These are phyloP conservation scores for Pichia sp. DNA, from an alignment of 1,139 yeast genomes.

Conservation along the genomic window DNA sequence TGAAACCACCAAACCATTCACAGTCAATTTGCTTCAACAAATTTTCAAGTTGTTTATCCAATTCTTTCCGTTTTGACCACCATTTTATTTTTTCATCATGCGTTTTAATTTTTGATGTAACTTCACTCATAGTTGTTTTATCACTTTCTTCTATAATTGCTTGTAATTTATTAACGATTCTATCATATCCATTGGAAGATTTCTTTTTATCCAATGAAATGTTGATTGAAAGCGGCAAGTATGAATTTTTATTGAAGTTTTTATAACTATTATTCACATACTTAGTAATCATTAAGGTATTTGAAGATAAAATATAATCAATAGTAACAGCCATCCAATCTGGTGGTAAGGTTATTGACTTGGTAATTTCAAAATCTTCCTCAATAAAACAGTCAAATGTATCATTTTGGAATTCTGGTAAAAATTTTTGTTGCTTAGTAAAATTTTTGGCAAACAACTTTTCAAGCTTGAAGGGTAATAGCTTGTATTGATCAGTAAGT, in stretches of 20 bases:
- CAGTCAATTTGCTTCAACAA: constrained; percentile 57
- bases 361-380: neutral
- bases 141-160: constrained; percentile 57
- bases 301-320: constrained; percentile 54
- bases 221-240: constrained; percentile 36
- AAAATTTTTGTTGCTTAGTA: neutral
- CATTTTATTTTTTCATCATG: constrained; percentile 61
- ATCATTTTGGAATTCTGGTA: constrained; percentile 4
- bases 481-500: constrained; percentile 9
- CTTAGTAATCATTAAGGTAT: constrained; percentile 43
- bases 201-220: constrained; percentile 51
- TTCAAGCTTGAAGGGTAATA: constrained; percentile 11
- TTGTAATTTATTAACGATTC: constrained; percentile 40
- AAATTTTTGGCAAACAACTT: constrained; percentile 7
- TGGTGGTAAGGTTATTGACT: constrained; percentile 32
- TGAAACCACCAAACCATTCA: constrained; percentile 79
- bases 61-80: constrained; percentile 67
- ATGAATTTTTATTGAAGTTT: no score
- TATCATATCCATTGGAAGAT: constrained; percentile 37
- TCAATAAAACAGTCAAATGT: neutral
- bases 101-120: constrained; percentile 47
- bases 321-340: constrained; percentile 58
- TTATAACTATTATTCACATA: neutral
- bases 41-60: constrained; percentile 51
- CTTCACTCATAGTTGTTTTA: constrained; percentile 47